Evolutionary conservation across 2,329 filamentous ascomycete genomes (phyloP), one percentile per base, ranked within the genome.

Genomic region (Lachnellula cervina): DNA sequence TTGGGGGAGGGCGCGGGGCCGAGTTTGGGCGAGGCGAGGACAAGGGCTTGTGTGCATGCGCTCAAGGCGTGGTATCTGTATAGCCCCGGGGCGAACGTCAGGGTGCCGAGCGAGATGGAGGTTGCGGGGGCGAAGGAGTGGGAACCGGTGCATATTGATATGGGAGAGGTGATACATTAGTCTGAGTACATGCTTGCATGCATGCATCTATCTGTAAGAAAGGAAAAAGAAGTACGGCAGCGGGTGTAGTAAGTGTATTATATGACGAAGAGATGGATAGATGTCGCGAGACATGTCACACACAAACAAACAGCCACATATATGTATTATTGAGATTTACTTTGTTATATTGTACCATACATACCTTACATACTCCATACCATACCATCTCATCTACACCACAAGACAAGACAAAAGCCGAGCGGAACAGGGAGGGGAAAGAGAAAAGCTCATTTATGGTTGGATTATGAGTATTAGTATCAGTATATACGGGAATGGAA

Each of bases 61-160:
- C 78, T 99, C 68, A 96, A 96, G 79, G 80, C 87, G 5, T 99
- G 94, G 94, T 99, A 99, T 73, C 78, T 99, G 52, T 99, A 99
- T 77, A 92, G 86, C 71, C 93, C 94, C 1, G 66, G 65, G 13
- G 58, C 61, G 23, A 59, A 65, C 50, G 62, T 54, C 1, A 59
- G 77, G 23, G 68, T 81, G 52, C 80, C 81, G 25, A 81, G 77
- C 62, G 77, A 78, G 59, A 76, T 69, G 60, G 70, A 72, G 56
- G 71, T 69, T 38, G 65, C 66, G 45, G 63, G 67, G 21, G 64
- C 66, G 28, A 72, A 66, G 56, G 67, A 67, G 25, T 84, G 80
- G 76, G 76, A 74, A 65, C 76, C 80, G n/a, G 77, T 80, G 56
- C 73, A 80, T 69, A 72, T 84, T 53, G 81, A 84, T 69, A 71